Base-by-base conservation (phyloP, 192 early-diverging fungal species). In the Gamsiella multidivaricata region DNA sequence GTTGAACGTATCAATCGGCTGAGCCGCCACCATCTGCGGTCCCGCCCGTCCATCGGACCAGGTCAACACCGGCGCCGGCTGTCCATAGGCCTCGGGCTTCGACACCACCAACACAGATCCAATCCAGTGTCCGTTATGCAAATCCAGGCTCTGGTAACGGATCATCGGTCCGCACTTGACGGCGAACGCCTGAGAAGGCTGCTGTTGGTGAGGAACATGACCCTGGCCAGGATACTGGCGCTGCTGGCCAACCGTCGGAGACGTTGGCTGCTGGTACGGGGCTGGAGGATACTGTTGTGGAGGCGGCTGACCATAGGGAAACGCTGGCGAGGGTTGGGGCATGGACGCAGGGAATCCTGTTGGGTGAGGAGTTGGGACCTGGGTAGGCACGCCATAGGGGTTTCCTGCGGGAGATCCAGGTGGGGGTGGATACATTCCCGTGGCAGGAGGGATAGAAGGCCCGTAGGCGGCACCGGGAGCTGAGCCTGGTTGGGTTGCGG, bases 1-100 rank as follows among this genome's bases (percentile, higher is more conserved):
- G 55, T 86, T 79, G 76, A 81, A 90, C n/a, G 57, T 83, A 79
- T 92, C 90, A 65, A 88, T 46, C 0, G 54, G 45, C 18, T 78
- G 61, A 18, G 49, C 80, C 3, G 55, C 64, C 9, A 68, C 59
- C 12, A 59, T 31, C n/a, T 70, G 50, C 5, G 68, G 47, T 3
- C 49, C 25, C 9, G 36, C 34, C 4, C 49, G 57, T 5, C 75
- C 54, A 10, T 71, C 64, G 2, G 57, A 54, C 72, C 72, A 76
- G 11, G 64, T 76, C 64, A 76, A 67, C 6, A 56, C 65, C 7
- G 72, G 72, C 18, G 59, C 23, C 3, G 71, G 54, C 31, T 81
- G 84, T 25, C 72, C 57, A 2, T 60, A 61, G 3, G 69, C 36
- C n/a, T 82, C 72, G 18, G 72, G 50, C 52, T 65, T 83, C 1